These are phyloP conservation scores for Gillenia trifoliata DNA, from an alignment of 306 rosid species.

Conservation along the genomic window DNA sequence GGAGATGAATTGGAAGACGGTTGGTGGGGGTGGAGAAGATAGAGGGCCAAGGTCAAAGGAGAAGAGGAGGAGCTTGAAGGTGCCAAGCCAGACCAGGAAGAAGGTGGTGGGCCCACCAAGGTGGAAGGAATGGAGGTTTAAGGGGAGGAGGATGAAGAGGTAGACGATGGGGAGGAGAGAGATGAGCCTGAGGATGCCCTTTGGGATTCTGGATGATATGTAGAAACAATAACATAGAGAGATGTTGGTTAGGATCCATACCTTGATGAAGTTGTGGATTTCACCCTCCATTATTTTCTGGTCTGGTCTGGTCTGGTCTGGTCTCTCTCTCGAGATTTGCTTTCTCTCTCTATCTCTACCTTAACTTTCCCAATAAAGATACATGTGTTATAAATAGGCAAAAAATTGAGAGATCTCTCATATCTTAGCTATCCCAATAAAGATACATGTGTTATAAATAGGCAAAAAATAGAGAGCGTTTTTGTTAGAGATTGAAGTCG, in stretches of 20 bases:
- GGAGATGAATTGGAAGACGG: constrained; percentile 47
- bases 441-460: too few relatives aligned
- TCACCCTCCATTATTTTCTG: constrained; percentile 29
- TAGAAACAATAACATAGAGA: constrained; percentile 24
- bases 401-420: too few relatives aligned
- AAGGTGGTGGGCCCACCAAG: constrained; percentile 33
- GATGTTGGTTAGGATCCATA: constrained; percentile 27
- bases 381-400: too few relatives aligned
- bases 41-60: constrained; percentile 49
- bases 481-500: too few relatives aligned
- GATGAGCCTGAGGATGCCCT: constrained; percentile 18
- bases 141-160: constrained; percentile 34
- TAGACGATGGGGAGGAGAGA: constrained; percentile 32
- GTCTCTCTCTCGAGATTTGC: too few relatives aligned
- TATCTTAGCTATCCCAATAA: too few relatives aligned
- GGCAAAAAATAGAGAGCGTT: too few relatives aligned
- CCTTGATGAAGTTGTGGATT: constrained; percentile 25
- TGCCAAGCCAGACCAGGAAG: constrained; percentile 36
- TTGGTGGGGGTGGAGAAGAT: constrained; percentile 23
- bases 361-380: too few relatives aligned
- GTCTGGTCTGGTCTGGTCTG: not conserved
- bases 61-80: constrained; percentile 45
- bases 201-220: constrained; percentile 22
- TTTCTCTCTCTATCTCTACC: too few relatives aligned
- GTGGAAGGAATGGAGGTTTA: constrained; percentile 27